Percentiles rank a stretch among this genome's conserved stretches.
Evolutionary conservation across 108 stramenopile genomes (phyloP).

Genomic region (Cyclotella atomus): DNA sequence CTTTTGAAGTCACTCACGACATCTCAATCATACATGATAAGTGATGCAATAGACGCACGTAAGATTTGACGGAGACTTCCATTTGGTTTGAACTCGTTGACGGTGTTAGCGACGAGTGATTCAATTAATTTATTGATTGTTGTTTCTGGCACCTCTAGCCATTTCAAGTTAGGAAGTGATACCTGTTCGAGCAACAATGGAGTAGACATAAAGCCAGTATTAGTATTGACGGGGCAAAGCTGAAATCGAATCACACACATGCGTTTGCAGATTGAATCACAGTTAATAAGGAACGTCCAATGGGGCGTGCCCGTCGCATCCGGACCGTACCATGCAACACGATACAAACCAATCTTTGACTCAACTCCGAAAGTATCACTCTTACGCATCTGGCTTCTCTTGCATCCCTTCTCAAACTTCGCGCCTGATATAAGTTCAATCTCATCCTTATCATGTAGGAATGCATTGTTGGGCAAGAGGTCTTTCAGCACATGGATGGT

Average conservation of each 20-base stretch:
- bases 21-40: background rate
- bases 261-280: constrained; percentile 11
- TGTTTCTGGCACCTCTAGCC: background rate
- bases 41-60: background rate
- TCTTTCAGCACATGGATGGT: constrained; percentile 12
- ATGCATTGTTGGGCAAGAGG: background rate
- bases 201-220: too few relatives aligned
- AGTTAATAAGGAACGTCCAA: constrained; percentile 9
- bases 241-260: too few relatives aligned
- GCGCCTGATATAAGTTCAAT: constrained; percentile 4
- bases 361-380: constrained; percentile 25
- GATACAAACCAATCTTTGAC: constrained; percentile 21
- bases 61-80: background rate
- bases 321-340: constrained; percentile 1
- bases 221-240: too few relatives aligned
- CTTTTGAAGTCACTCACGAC: background rate
- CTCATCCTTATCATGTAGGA: background rate
- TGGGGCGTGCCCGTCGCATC: background rate
- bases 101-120: background rate
- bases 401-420: constrained; percentile 19
- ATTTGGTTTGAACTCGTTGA: background rate
- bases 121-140: background rate
- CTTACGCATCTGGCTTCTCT: constrained; percentile 7
- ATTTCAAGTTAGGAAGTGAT: background rate
- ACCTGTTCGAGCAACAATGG: too few relatives aligned